Conservation (phyloP, 768 basidiomycete species). For the Lactarius trivialis region DNA sequence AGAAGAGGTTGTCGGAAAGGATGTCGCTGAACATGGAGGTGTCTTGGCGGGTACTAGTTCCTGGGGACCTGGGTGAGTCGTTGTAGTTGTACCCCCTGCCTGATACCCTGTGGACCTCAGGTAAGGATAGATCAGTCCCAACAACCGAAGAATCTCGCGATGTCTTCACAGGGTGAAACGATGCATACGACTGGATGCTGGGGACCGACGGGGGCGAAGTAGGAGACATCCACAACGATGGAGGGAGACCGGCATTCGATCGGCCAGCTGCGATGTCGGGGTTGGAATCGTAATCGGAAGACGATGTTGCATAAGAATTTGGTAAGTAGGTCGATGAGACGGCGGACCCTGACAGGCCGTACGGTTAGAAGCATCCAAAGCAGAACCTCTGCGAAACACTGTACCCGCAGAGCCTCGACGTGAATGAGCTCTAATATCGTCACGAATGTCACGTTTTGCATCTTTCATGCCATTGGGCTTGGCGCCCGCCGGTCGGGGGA, state of each 20-base stretch:
- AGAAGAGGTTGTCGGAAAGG: slow-evolving; percentile 50
- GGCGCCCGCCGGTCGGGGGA: background rate
- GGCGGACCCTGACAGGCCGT: slow-evolving; percentile 12
- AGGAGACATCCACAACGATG: slow-evolving; percentile 83
- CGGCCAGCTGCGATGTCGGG: slow-evolving; percentile 39
- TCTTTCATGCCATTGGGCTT: background rate
- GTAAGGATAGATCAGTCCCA: slow-evolving; percentile 25
- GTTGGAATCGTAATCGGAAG: slow-evolving; percentile 26
- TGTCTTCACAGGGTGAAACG: slow-evolving; percentile 16
- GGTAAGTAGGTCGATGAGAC: slow-evolving; percentile 14
- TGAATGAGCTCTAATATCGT: slow-evolving; percentile 3
- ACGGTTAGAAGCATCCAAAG: background rate
- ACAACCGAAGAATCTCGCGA: slow-evolving; percentile 11
- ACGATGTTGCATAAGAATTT: slow-evolving; percentile 25
- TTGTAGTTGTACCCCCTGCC: background rate
- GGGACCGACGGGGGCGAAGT: slow-evolving; percentile 43
- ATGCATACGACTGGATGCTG: slow-evolving; percentile 28
- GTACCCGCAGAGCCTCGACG: slow-evolving; percentile 18
- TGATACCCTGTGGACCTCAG: slow-evolving; percentile 27
- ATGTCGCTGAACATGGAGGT: slow-evolving; percentile 49
- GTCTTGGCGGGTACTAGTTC: slow-evolving; percentile 3
- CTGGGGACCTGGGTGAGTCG: slow-evolving; percentile 16
- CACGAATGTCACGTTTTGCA: background rate
- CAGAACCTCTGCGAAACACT: background rate
- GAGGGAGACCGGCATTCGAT: slow-evolving; percentile 51